Conservation (phyloP, 2,329 filamentous ascomycete species). For the Trichoderma pleuroti region DNA sequence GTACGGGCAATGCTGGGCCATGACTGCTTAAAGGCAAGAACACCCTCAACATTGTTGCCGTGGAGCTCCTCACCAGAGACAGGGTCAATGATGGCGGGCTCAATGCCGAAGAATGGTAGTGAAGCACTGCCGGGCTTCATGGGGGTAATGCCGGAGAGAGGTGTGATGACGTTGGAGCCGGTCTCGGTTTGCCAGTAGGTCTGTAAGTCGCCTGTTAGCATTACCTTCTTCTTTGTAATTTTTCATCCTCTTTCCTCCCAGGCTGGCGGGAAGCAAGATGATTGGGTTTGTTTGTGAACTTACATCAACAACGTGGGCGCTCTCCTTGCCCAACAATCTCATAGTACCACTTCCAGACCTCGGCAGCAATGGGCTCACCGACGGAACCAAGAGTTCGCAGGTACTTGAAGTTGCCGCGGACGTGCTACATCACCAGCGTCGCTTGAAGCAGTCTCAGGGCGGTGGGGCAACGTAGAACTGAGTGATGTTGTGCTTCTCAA, state of each 20-base stretch:
- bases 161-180: conserved; percentile 92
- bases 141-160: conserved; percentile 85
- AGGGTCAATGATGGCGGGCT: conserved; percentile 95
- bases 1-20: conserved; percentile 99
- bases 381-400: conserved; percentile 90
- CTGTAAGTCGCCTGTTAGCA: conserved; percentile 44
- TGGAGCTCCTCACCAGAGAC: conserved; percentile 89
- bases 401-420: conserved; percentile 84
- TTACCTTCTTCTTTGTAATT: conserved; percentile 10
- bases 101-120: conserved; percentile 96
- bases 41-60: conserved; percentile 96
- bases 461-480: conserved; percentile 97
- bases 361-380: conserved; percentile 93
- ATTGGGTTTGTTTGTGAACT: conserved; percentile 38
- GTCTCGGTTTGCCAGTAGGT: conserved; percentile 99
- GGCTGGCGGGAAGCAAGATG: background rate
- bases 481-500: conserved; percentile 89
- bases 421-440: conserved; percentile 89
- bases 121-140: conserved; percentile 97
- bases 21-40: conserved; percentile 92
- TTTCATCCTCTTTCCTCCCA: background rate
- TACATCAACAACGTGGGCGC: conserved; percentile 91
- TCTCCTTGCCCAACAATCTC: conserved; percentile 91
- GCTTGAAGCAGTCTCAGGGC: conserved; percentile 92
- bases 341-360: conserved; percentile 99